Evolutionary conservation across 768 basidiomycete species (phyloP), one percentile per base, ranked within the genome.

Genomic region (Naganishia antarctica): DNA sequence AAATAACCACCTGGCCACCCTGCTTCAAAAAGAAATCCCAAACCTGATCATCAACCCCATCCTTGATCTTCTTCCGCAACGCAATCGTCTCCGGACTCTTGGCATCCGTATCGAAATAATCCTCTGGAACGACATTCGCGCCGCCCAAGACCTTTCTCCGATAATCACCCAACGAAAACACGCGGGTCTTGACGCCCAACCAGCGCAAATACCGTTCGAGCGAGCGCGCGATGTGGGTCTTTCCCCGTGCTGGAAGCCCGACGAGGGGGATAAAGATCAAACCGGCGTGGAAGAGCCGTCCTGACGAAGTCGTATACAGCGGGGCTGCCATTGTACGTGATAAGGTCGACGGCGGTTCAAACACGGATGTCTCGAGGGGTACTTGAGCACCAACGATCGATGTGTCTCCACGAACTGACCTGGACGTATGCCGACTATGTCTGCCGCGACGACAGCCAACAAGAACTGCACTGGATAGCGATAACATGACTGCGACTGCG

Each of bases 151-250:
- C 84, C 81, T 91, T 90, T 59, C 96, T 80, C 48, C 96, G 84
- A 78, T 94, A 92, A 78, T 99, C 96, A 23, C 96, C 96, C 11
- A 99, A 81, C 6, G 91, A 93, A 62, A 97, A 86, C 60, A 98
- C 96, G 68, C 88, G 85, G 0, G 91, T 94, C 78, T 94, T 97
- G 60, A 99, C 90, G 31, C 96, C 96, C 78, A 91, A 89, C 96
- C 96, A 99, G 76, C 91, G 83, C 0, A 99, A 83, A 78, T 99
- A 99, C n/a, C 96, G 85, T 76, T 98, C 94, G 13, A 98, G 82
- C 7, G 94, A 87, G 41, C 93, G 84, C 0, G 92, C 94, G 63
- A 98, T 91, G 76, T 99, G 96, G 0, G 96, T 99, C 80, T 96
- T 96, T 34, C 92, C 91, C 60, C 91, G 84, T 0, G 94, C 93